Evolutionary conservation across 1,284 basidiomycete genomes (phyloP), one percentile per base, ranked within the genome.

Genomic region (Tylopilus sp.): DNA sequence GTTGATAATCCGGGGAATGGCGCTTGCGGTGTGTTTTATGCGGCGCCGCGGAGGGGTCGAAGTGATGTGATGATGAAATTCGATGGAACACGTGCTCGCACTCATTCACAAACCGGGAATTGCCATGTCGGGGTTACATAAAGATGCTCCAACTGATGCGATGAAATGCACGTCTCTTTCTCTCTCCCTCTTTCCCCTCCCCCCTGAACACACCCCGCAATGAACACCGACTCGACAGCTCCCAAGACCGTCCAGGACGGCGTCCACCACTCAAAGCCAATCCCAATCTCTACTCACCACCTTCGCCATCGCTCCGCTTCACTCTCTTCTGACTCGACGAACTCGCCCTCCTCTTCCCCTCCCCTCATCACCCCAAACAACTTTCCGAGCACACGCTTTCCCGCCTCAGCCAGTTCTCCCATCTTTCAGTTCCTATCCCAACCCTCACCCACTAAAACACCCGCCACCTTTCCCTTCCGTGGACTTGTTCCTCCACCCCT

Each of bases 351-450:
- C 53, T 77, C 48, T 64, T 72, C 42, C 74, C 80, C 41, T 70
- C 79, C 36, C 51, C 70, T 57, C 67, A 74, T 44, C 61, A 74
- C 48, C 56, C 74, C 35, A 51, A 59, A 53, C 42, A 66, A 50
- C 10, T 33, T 52, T 59, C 8, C 60, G 54, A 52, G 74, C 6
- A 71, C 77, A 4, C 72, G 71, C 44, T 64, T 79, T 43, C 65
- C 71, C n/a, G 68, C 77, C 41, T 78, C 79, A 4, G 75, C 83
- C 3, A 75, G 74, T 12, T 86, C 86, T 2, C 84, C 86, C 41
- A 81, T 89, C 52, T 66, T 89, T 44, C 83, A 84, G 63, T 83
- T 85, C 65, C 66, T 87, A 44, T 73, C 76, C 44, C 78, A 83
- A 52, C 79, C 83, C 1, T 80, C 83, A 3, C 82, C 84, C 16